A percentile compares a stretch with the other conserved stretches of the same genome.
Conservation (phyloP, 164 flowering plant species). For the Paratinospora sagittata region DNA sequence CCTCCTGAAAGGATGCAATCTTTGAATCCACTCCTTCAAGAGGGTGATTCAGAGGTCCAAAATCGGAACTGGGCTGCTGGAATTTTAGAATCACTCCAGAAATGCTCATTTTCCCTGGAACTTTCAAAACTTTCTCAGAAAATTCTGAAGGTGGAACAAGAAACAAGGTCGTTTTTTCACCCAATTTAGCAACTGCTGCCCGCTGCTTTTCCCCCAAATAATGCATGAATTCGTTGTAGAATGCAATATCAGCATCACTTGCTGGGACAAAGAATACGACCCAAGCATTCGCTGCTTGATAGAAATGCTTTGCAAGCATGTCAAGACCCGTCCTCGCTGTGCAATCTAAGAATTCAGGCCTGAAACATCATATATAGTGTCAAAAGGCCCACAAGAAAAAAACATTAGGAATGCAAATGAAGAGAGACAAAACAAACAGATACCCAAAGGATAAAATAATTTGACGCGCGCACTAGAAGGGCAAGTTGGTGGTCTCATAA, state of each 20-base stretch:
- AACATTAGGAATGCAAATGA: neutral
- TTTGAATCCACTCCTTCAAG: constrained; percentile 34
- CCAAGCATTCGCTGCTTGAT: constrained; percentile 70
- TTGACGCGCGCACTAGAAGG: neutral
- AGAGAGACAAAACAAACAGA: neutral
- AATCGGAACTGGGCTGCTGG: constrained; percentile 43
- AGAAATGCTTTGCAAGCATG: constrained; percentile 95
- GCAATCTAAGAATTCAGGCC: constrained; percentile 87
- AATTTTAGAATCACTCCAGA: constrained; percentile 83
- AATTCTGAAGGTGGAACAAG: constrained; percentile 97
- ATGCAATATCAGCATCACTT: constrained; percentile 71
- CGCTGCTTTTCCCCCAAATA: constrained; percentile 85
- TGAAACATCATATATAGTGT: constrained; percentile 24
- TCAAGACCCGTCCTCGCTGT: constrained; percentile 91
- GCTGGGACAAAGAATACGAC: constrained; percentile 90
- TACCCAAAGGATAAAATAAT: neutral
- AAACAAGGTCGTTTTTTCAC: constrained; percentile 76
- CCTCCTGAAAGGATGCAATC: constrained; percentile 31
- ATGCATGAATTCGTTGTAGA: constrained; percentile 84
- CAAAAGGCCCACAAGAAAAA: neutral
- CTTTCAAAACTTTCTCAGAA: constrained; percentile 85
- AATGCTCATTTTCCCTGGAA: constrained; percentile 85
- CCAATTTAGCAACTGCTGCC: constrained; percentile 89
- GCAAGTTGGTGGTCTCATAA: neutral
- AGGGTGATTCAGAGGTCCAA: constrained; percentile 34